Base-by-base conservation (phyloP, 164 flowering plant species). In the Litsea cubeba region DNA sequence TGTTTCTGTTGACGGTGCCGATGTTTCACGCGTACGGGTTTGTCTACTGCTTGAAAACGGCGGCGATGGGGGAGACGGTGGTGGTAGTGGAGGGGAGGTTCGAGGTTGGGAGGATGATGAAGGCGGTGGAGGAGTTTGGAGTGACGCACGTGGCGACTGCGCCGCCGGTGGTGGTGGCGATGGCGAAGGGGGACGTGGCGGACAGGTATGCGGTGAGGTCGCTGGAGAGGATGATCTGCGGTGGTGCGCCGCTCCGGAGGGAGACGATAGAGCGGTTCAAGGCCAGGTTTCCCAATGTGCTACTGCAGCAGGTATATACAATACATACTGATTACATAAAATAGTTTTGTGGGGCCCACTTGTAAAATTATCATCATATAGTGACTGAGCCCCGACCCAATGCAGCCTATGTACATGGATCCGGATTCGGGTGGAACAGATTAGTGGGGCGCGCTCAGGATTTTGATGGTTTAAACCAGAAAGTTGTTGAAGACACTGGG, bases 241-340 rank as follows among this genome's bases (percentile, higher is more conserved):
- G 98, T 20, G 97, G 97, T 0, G 97, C 96, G 1, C 93, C 98
- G 70, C 81, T 94, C 57, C 83, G 91, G 30, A 87, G 79, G 82
- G 93, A 92, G 76, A 84, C 88, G 77, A 89, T 80, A 2, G 88
- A 85, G 70, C 89, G 88, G 71, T 89, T 94, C 68, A 50, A 66
- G 72, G 80, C 80, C 73, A 85, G 75, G 83, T 91, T 80, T 71
- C 96, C 96, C 22, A 14, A 26, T 6, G 93, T 91, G 50, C 62
- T 32, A 11, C 8, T 87, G 1, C 54, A 24, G 1, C 85, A 83
- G 85, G 90, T 82, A 6, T 71, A 7, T 5, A 1, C 40, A 35
- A 35, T 5, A 4, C 32, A 30, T 3, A 30, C 32, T 4, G 32
- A 30, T 30, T 30, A 30, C 32, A 30, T 28, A 28, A 28, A 28